Evolutionary conservation across 352 stramenopile genomes (phyloP).

Genomic region (Pythium apleroticum): DNA sequence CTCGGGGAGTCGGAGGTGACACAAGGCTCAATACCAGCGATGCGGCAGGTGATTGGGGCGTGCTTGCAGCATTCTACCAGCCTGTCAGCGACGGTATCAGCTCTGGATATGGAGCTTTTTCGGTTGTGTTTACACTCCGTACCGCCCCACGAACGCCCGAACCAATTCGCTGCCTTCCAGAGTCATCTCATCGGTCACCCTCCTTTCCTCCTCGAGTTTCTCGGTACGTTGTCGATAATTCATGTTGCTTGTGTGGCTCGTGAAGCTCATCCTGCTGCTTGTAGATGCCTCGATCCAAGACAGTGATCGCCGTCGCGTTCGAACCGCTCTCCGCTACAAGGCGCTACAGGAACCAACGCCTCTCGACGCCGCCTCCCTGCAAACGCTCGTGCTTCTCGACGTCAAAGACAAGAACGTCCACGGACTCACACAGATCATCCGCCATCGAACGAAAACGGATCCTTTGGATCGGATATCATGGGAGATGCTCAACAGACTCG

Average conservation of each 20-base stretch:
- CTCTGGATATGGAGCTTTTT: conserved; percentile 18
- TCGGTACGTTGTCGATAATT: conserved; percentile 8
- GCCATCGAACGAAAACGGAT: conserved; percentile 15
- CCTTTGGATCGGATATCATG: conserved; percentile 29
- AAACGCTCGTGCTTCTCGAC: conserved; percentile 10
- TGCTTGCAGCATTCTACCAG: conserved; percentile 7
- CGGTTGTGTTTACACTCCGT: conserved; percentile 11
- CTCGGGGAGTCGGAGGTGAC: neutral
- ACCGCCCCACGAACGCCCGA: conserved; percentile 10
- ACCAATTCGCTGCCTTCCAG: conserved; percentile 11
- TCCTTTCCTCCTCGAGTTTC: conserved; percentile 7
- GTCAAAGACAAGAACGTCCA: conserved; percentile 22
- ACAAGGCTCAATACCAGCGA: neutral
- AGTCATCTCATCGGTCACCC: neutral
- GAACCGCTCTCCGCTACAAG: conserved; percentile 6
- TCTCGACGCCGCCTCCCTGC: conserved; percentile 2
- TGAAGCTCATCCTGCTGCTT: neutral
- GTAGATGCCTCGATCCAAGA: conserved; percentile 15
- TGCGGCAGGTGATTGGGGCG: neutral
- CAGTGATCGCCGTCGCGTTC: conserved; percentile 11
- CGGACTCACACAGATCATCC: conserved; percentile 2
- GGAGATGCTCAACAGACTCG: conserved; percentile 46
- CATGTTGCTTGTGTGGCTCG: neutral
- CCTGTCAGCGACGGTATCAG: neutral
- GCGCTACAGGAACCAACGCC: neutral